Conservation (phyloP, 1,139 yeast genomes). For the Diutina neorugosa region DNA sequence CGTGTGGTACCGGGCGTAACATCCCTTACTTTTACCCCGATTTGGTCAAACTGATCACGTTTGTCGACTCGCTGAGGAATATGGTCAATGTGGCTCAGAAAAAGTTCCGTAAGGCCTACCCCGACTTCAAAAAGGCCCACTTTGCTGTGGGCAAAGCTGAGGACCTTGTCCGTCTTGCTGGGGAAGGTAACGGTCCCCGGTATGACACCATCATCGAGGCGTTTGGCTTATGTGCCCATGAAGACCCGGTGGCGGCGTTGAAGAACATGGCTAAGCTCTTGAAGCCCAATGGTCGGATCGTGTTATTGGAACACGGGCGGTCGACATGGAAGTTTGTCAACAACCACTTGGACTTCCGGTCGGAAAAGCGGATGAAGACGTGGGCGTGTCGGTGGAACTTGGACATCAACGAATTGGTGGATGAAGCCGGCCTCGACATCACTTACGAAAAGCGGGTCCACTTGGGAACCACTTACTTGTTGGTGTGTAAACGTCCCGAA, state of each 20-base stretch:
- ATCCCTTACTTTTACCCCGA: slow-evolving; percentile 58
- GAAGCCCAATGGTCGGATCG: slow-evolving; percentile 84
- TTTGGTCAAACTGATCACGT: slow-evolving; percentile 59
- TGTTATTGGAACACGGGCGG: slow-evolving; percentile 86
- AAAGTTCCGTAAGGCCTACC: slow-evolving; percentile 58
- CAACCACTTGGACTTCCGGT: slow-evolving; percentile 68
- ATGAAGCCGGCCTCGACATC: slow-evolving; percentile 73
- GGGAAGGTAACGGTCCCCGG: slow-evolving; percentile 27
- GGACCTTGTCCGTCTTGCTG: slow-evolving; percentile 51
- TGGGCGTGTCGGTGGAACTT: slow-evolving; percentile 99
- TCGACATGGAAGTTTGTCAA: slow-evolving; percentile 72
- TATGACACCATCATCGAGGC: slow-evolving; percentile 92
- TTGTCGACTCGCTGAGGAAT: slow-evolving; percentile 68
- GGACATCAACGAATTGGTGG: slow-evolving; percentile 78
- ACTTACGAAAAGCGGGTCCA: slow-evolving; percentile 73
- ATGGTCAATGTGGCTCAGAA: slow-evolving; percentile 79
- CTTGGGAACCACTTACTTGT: slow-evolving; percentile 89
- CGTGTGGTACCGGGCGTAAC: slow-evolving; percentile 95
- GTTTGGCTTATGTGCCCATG: slow-evolving; percentile 91
- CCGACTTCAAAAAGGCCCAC: slow-evolving; percentile 59
- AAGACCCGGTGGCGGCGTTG: slow-evolving; percentile 79
- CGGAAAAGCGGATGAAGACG: slow-evolving; percentile 69
- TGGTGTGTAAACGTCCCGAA: slow-evolving; percentile 61
- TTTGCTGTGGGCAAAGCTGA: slow-evolving; percentile 92
- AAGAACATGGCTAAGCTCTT: slow-evolving; percentile 59